phyloP scores from a whole-genome alignment of 148 eudicot genomes.

The Rhododendron simsii region DNA sequence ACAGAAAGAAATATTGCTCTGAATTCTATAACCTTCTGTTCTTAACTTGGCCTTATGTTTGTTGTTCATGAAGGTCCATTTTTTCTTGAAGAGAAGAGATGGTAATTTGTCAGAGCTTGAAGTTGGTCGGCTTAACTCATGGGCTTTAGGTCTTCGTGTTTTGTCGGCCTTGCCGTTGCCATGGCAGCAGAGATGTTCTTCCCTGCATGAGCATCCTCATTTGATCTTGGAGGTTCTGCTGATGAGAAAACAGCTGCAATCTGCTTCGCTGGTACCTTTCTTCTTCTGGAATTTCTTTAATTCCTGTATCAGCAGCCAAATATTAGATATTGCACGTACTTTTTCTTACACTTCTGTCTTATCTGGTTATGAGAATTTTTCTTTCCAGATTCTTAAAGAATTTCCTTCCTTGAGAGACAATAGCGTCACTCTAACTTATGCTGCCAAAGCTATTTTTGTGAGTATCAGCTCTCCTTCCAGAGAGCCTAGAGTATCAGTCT shows the following conservation, averaged over 20 bases:
- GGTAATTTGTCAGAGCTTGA: constrained; percentile 80
- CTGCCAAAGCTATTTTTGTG: constrained; percentile 84
- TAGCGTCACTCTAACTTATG: constrained; percentile 60
- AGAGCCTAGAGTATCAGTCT: constrained; percentile 72
- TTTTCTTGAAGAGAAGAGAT: constrained; percentile 92
- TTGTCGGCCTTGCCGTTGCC: constrained; percentile 92
- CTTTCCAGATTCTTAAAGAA: constrained; percentile 77
- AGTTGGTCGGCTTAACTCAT: constrained; percentile 78
- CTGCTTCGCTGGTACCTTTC: constrained; percentile 82
- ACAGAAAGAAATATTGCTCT: not conserved
- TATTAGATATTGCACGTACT: not conserved
- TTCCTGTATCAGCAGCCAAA: not conserved
- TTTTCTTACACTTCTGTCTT: not conserved
- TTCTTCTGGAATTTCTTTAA: constrained; percentile 6
- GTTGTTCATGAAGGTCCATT: constrained; percentile 68
- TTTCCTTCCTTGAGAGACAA: constrained; percentile 81
- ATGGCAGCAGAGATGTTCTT: constrained; percentile 98
- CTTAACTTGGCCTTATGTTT: not conserved
- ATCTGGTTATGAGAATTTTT: constrained; percentile 12
- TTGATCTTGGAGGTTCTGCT: constrained; percentile 90
- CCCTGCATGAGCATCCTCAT: constrained; percentile 96
- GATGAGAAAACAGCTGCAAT: constrained; percentile 95
- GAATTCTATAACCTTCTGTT: not conserved
- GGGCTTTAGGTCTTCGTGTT: constrained; percentile 98
- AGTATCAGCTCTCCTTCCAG: constrained; percentile 69